phyloP scores from a whole-genome alignment of 441 rosid genomes.

The Mallotus japonicus region DNA sequence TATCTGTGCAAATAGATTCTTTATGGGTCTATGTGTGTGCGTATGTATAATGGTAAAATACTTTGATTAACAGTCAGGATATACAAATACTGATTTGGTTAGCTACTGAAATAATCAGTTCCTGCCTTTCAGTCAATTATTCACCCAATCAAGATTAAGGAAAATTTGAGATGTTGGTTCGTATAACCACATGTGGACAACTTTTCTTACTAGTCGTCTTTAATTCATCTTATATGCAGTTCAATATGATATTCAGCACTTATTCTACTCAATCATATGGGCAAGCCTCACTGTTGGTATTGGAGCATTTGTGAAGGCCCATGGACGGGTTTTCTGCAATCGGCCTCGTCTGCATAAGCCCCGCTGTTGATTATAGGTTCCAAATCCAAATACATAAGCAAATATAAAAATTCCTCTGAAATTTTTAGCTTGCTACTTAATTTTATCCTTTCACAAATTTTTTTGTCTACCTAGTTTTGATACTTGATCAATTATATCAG shows the following conservation, averaged over 20 bases:
- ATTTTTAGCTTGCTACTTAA: conserved; percentile 19
- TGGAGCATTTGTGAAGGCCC: conserved; percentile 66
- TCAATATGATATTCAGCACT: conserved; percentile 51
- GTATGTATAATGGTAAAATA: too few relatives aligned
- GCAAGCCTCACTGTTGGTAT: conserved; percentile 58
- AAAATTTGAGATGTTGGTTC: too few relatives aligned
- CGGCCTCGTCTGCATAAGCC: conserved; percentile 94
- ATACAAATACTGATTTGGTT: too few relatives aligned
- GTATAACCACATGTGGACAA: too few relatives aligned
- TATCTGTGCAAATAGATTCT: too few relatives aligned
- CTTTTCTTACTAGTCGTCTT: background rate
- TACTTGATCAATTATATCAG: conserved; percentile 4
- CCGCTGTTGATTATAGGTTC: conserved; percentile 40
- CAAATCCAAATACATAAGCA: conserved; percentile 7
- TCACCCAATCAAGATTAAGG: too few relatives aligned
- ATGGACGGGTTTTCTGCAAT: conserved; percentile 92
- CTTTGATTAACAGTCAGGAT: too few relatives aligned
- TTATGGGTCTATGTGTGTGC: too few relatives aligned
- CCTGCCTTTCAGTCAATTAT: too few relatives aligned
- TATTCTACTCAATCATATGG: conserved; percentile 78
- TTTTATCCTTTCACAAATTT: conserved; percentile 19
- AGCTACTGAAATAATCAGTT: too few relatives aligned
- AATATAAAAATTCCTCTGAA: conserved; percentile 9
- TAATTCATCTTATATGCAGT: conserved; percentile 41
- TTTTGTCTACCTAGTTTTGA: conserved; percentile 10